Base-by-base conservation (phyloP, 306 rosid genomes). In the Cucurbita argyrosperma region DNA sequence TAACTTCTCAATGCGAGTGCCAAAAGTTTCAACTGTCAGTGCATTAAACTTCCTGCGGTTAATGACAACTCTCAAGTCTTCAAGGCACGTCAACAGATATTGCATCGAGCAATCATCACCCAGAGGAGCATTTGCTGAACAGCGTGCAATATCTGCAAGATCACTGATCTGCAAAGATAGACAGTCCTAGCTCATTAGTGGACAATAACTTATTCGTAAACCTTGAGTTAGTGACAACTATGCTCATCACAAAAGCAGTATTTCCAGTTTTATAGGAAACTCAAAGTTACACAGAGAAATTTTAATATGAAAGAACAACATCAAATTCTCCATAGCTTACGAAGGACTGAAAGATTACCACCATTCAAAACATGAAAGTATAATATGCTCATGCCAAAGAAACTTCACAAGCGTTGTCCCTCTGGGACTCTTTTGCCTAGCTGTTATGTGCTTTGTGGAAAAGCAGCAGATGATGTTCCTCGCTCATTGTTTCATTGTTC, bases 101-200 rank as follows among this genome's bases (percentile, higher is more conserved):
- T 90, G 82, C 6, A 76, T 80, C 26, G 97, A 77, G 75, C 68
- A 89, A 76, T 91, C 96, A 77, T 94, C 99, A 66, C 87, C 96
- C 91, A 89, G 84, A 76, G 87, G 85, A 23, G 88, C 82, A 88
- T 84, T 91, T 74, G 99, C 92, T 43, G 88, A 90, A 77, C 90
- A 94, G 64, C 97, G 86, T 42, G 97, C 97, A 78, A 94, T 91
- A 82, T 94, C 96, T 38, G 96, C 89, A 83, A 94, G 97, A 79
- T 91, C 99, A 80, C 76, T 91, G 87, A 94, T 94, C 99, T 94
- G 83, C 56, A 68, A 68, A 68, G 74, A 68, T 47, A 14, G 42
- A 4, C 55, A 46, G 38, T 26, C 23, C n/a, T 42, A 8, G 57
- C 57, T 68, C 56, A 46, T 47, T 68, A 68, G 13, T 45, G 52